Evolutionary conservation across 139 green algal species (phyloP), one percentile per base, ranked within the genome.

Genomic region (Chlamydomonas sphaeroides): DNA sequence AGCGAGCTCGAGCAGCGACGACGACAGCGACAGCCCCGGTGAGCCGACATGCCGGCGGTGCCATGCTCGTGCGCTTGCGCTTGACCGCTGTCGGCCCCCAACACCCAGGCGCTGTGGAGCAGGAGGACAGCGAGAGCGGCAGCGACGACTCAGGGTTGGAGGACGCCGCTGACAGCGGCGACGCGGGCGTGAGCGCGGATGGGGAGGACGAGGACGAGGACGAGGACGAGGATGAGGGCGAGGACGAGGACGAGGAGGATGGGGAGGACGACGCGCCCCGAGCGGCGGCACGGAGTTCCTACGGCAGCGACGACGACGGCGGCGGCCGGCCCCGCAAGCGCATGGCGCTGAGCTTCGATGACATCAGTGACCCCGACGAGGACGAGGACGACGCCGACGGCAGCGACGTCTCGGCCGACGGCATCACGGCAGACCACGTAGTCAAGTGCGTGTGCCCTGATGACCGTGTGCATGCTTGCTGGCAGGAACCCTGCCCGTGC

Each of bases 401-500:
- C 38, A 28, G 67, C 41, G 77, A 84, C 35, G 65, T 84, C 5
- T n/a, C 33, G 2, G 77, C 35, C 6, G 65, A 84, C 25, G 77
- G 42, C 61, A 86, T 86, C 62, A 86, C 80, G 30, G 80, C 80
- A 3, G 68, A 79, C 28, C 80, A 86, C 65, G 81, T 86, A 30
- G 42, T 82, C 30, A 75, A 68, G 81, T 86, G 72, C 20, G 15
- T 38, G n/a, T 48, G 32, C 26, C 14, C 11, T 11, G 23, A 11
- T 76, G 48, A 53, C 45, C 45, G 11, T 53, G 10, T 14, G 45
- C 45, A 53, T 14, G 45, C 14, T 53, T 53, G 11, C 45, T 53
- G 45, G 10, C 10, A 21, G 45, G 45, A 14, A 21, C 45, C 45
- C 45, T 53, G 45, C n/a, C n/a, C n/a, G n/a, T n/a, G n/a, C n/a